Percentiles rank a stretch among this genome's conserved stretches.
phyloP scores from a whole-genome alignment of 2,329 filamentous ascomycete species.

The Aschersonia sp. region DNA sequence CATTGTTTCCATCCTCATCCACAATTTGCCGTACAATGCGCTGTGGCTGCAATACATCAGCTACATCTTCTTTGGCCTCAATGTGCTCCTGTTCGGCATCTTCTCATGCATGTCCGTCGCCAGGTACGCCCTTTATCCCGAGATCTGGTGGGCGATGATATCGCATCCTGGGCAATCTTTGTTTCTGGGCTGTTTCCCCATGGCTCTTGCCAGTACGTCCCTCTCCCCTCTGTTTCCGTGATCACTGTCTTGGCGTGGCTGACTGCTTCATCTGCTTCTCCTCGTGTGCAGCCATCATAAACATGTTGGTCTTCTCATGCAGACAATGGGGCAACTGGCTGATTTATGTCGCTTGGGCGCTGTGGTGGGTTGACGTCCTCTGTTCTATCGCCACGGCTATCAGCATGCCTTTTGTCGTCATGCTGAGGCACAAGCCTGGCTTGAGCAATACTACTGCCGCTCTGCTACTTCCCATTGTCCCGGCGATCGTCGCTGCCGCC shows the following conservation, averaged over 20 bases:
- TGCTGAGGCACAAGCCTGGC: slow-evolving; percentile 27
- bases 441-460: slow-evolving; percentile 47
- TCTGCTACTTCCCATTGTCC: slow-evolving; percentile 51
- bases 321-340: slow-evolving; percentile 46
- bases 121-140: slow-evolving; percentile 50
- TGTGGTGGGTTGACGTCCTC: slow-evolving; percentile 43
- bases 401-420: slow-evolving; percentile 41
- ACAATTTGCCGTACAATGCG: slow-evolving; percentile 45
- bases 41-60: slow-evolving; percentile 43
- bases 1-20: slow-evolving; percentile 47
- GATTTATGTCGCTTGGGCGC: slow-evolving; percentile 36
- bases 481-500: slow-evolving; percentile 49
- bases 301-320: slow-evolving; percentile 47
- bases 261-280: neutral
- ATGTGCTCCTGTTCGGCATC: slow-evolving; percentile 39
- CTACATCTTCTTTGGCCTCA: slow-evolving; percentile 44
- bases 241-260: neutral
- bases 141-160: slow-evolving; percentile 53
- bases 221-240: neutral
- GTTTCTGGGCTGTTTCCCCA: slow-evolving; percentile 54
- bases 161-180: slow-evolving; percentile 50
- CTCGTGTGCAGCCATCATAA: slow-evolving; percentile 34
- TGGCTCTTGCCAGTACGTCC: slow-evolving; percentile 43
- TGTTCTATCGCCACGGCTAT: slow-evolving; percentile 38
- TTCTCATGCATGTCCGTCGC: slow-evolving; percentile 39